Evolutionary conservation across 1,284 basidiomycete species (phyloP).

Genomic region (Cerioporus squamosus): DNA sequence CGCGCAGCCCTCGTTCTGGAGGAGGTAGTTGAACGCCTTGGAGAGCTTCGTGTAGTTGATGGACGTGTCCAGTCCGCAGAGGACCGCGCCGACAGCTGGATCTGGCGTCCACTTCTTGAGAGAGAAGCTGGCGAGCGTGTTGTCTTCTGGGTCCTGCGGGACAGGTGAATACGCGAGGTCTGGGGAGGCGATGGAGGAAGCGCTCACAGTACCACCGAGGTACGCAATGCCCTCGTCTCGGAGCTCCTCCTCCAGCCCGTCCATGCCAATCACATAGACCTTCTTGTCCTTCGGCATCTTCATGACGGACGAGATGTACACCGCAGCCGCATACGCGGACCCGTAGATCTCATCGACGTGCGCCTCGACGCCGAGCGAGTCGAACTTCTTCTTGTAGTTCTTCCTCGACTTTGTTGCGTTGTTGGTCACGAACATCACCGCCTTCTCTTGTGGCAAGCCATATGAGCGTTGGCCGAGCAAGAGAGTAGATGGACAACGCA

Average conservation of each 20-base stretch:
- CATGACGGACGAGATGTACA: conserved; percentile 90
- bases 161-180: neutral
- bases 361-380: conserved; percentile 85
- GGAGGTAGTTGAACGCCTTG: conserved; percentile 92
- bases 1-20: conserved; percentile 75
- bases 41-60: conserved; percentile 94
- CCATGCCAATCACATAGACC: conserved; percentile 95
- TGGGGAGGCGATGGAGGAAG: neutral
- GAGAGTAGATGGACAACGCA: conserved; percentile 6
- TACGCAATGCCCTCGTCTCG: conserved; percentile 80
- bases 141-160: conserved; percentile 80
- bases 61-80: conserved; percentile 83
- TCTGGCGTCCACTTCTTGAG: conserved; percentile 78
- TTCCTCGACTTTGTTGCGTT: conserved; percentile 95
- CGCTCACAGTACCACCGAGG: conserved; percentile 84
- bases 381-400: conserved; percentile 91
- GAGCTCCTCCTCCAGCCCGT: conserved; percentile 93
- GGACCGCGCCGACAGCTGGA: conserved; percentile 84
- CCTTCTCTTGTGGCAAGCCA: conserved; percentile 64
- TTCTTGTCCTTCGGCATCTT: conserved; percentile 91
- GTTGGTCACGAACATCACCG: conserved; percentile 94
- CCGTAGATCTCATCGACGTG: conserved; percentile 94
- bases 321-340: conserved; percentile 92
- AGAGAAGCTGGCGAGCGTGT: conserved; percentile 73
- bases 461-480: neutral